A percentile compares a stretch with the other conserved stretches of the same genome.
phyloP scores from a whole-genome alignment of 2,329 filamentous ascomycete species.

The Hawksworthiomyces lignivorus region DNA sequence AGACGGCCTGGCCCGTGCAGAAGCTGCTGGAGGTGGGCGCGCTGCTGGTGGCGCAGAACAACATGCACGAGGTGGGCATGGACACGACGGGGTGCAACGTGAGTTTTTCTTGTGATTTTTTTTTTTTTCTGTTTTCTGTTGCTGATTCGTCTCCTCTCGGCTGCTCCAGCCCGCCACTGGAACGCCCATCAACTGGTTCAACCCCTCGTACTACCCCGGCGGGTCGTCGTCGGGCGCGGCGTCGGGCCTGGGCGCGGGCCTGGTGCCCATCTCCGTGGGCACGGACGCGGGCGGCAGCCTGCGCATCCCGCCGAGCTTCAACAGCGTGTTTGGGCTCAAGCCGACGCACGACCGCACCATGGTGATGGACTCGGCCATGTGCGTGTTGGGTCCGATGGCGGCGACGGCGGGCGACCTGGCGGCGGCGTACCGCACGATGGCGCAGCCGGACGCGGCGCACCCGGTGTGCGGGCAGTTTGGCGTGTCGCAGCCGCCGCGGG shows the following conservation, averaged over 20 bases:
- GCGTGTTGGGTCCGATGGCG: constrained; percentile 68
- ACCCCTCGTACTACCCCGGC: constrained; percentile 68
- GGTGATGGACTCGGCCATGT: constrained; percentile 44
- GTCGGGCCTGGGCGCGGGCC: constrained; percentile 60
- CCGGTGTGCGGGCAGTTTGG: constrained; percentile 56
- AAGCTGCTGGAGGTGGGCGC: constrained; percentile 69
- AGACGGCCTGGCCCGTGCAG: constrained; percentile 62
- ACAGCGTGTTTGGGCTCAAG: constrained; percentile 71
- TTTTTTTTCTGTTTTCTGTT: not conserved
- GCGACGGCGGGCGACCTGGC: constrained; percentile 70
- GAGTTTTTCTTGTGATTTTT: constrained; percentile 13
- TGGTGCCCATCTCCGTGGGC: constrained; percentile 68
- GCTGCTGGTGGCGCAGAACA: constrained; percentile 66
- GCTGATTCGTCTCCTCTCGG: not conserved
- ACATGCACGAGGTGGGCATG: constrained; percentile 74
- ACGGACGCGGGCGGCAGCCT: constrained; percentile 68
- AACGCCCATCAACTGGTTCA: constrained; percentile 71
- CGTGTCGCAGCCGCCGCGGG: constrained; percentile 37
- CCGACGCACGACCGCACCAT: constrained; percentile 64
- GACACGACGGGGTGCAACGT: constrained; percentile 80
- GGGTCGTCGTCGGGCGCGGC: constrained; percentile 73
- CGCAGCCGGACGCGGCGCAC: constrained; percentile 60
- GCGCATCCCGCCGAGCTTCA: constrained; percentile 66
- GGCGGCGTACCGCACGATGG: constrained; percentile 74
- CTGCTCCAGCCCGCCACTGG: constrained; percentile 51